Evolutionary conservation across 495 filamentous ascomycete species (phyloP), one percentile per base, ranked within the genome.

Genomic region (Bryoglossum gracile): DNA sequence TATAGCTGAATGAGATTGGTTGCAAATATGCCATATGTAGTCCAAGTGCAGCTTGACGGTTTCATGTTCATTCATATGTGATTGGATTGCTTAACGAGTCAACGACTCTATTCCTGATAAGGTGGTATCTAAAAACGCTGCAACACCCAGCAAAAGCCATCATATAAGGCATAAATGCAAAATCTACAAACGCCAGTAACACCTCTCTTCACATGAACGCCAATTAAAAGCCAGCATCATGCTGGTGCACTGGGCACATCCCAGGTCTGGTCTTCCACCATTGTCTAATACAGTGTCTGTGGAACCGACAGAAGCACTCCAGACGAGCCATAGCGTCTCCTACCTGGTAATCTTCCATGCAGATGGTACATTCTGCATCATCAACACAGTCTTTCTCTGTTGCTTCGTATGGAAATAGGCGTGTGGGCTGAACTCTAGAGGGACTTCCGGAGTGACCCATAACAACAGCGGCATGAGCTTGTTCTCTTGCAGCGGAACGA

Each of bases 271-370:
- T 62, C 26, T 64, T 61, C 54, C 70, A 79, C 76, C 76, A 78
- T 1, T 67, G 66, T 22, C 69, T 65, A 43, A 86, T 83, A 54
- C 85, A 84, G 38, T 73, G 62, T 58, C 80, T 70, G 62, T 97
- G 94, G 63, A 96, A 98, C 47, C 90, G 84, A 65, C 92, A 98
- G 50, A 94, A 68, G 64, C 94, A 98, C 67, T 94, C 88, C 50
- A 98, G 68, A 45, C 91, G 71, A 4, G 82, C 88, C 77, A 97
- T 82, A 41, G 79, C 68, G 46, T 84, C 80, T 2, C 91, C 92
- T 9, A 82, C 84, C 56, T 86, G 84, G 61, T 94, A 97, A 57
- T 98, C 94, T 63, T 95, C 94, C 55, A 98, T 84, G 57, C 92
- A 98, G 48, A 98, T 96, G 2, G 87, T 84, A 62, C 92, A 98